Base-by-base conservation (phyloP, 192 early-diverging fungal species). In the Chytriomyces confervae region DNA sequence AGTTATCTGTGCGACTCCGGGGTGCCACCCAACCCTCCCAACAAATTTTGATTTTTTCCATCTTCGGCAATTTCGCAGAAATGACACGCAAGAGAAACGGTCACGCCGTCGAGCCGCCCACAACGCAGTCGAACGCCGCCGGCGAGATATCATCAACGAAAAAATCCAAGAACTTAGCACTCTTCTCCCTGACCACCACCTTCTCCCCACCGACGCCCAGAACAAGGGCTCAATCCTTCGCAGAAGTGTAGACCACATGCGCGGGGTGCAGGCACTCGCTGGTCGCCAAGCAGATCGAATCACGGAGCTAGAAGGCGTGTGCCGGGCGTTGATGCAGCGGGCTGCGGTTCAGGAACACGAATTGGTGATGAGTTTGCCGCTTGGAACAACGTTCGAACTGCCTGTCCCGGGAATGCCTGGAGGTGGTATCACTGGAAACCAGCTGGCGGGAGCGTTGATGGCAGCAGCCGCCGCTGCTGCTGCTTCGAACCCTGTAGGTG, bases 131-230 rank as follows among this genome's bases (percentile, higher is more conserved):
- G 97, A 99, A 83, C 87, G 97, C 63, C 91, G 97, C 61, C 86
- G 97, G 47, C 89, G 96, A 50, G 97, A 99, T 81, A 96, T 97
- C 83, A 99, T 99, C 87, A 99, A 99, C 81, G 97, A 98, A 83
- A 95, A 95, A 80, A 99, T 99, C 76, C 94, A 89, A 46, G 97
- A 99, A 80, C 87, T 99, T 53, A 89, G 88, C 36, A 88, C 84
- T 16, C 81, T 99, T 61, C 85, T 99, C 47, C 97, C 97, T 47
- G 94, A 96, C 49, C 80, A 62, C 72, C 74, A 76, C 61, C 61
- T 76, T 11, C 74, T 76, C n/a, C 68, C 77, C 9, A 66, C 82
- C 69, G 93, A 95, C 69, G 77, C 85, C 6, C 90, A 91, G 72
- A 93, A 93, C 80, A 98, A 98, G 86, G 97, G 97, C 47, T 87